Base-by-base conservation (phyloP, 2,329 filamentous ascomycete genomes). In the Bipolaris cookei region DNA sequence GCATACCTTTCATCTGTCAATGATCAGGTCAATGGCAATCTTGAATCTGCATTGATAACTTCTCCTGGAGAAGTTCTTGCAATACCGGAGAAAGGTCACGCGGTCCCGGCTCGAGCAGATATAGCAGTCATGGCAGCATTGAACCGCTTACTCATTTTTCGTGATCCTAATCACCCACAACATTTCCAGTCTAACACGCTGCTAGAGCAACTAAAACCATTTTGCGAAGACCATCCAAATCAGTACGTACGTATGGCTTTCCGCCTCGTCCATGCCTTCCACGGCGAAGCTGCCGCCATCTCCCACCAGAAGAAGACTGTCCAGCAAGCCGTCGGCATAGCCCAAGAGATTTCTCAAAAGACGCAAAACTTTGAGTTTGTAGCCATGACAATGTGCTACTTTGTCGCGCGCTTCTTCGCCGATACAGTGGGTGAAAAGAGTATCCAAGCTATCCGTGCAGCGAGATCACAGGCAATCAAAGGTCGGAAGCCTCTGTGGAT, bases 331-430 rank as follows among this genome's bases (percentile, higher is more conserved):
- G 67, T 61, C 3, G 62, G 66, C 30, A 57, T 83, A 37, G 90
- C 92, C 2, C 83, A 97, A 39, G 83, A 84, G 37, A 86, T 87
- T 2, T 88, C 90, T 11, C 88, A 89, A 62, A 80, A 81, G 6
- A 87, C 89, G 7, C 82, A 83, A 52, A 97, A 97, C 72, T 86
- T 86, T 28, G 90, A 96, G 63, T 89, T 93, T 51, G 84, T 92
- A n/a, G 88, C 88, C 45, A 90, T 97, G 62, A 88, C 90, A 5
- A 85, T 97, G 57, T 92, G 88, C 65, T 88, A 95, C 63, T 96
- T 97, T 90, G 89, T 90, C 50, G 87, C 85, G 69, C 86, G 88
- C 49, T 90, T 97, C 69, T 97, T 93, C 75, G 88, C 89, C 43
- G 89, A 90, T 57, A 89, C 93, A 13, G 86, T 96, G 3, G 92